Conservation (phyloP, 2,329 filamentous ascomycete species). For the Penicillium psychrosexuale region DNA sequence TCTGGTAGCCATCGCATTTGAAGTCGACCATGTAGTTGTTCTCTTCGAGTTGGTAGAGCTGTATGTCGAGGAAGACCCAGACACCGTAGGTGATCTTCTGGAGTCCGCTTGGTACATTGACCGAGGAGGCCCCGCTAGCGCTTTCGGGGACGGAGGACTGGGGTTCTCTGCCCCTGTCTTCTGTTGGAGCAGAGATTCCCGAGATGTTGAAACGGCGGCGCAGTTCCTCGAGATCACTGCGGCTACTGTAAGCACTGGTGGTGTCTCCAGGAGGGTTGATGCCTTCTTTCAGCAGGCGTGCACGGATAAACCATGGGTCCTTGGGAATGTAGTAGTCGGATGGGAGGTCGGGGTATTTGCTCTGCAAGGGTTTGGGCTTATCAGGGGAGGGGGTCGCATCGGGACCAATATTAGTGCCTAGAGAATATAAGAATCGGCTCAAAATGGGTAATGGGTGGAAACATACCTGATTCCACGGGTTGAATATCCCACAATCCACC, state of each 20-base stretch:
- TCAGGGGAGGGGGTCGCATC: conserved; percentile 33
- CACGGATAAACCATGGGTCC: conserved; percentile 91
- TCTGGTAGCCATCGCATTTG: conserved; percentile 97
- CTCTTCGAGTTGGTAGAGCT: conserved; percentile 89
- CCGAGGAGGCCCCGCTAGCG: conserved; percentile 38
- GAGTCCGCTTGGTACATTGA: conserved; percentile 32
- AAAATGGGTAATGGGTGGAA: not conserved
- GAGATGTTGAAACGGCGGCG: conserved; percentile 40
- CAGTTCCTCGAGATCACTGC: conserved; percentile 42
- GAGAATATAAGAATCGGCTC: conserved; percentile 10
- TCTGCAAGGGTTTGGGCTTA: conserved; percentile 40
- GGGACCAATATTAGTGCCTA: conserved; percentile 39
- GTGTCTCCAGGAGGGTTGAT: conserved; percentile 54
- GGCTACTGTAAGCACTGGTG: conserved; percentile 39
- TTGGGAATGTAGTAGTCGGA: conserved; percentile 79
- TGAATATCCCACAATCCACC: conserved; percentile 80
- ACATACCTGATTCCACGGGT: conserved; percentile 40
- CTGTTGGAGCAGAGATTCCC: conserved; percentile 31
- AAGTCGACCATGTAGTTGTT: conserved; percentile 96
- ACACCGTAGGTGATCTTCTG: conserved; percentile 62
- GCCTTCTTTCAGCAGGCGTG: conserved; percentile 82
- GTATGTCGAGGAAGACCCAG: conserved; percentile 94
- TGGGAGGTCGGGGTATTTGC: conserved; percentile 44
- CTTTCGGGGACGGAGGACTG: conserved; percentile 33
- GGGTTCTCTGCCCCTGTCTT: conserved; percentile 28